phyloP scores from a whole-genome alignment of 2,329 filamentous ascomycete genomes.

The Tolypocladium amazonense region DNA sequence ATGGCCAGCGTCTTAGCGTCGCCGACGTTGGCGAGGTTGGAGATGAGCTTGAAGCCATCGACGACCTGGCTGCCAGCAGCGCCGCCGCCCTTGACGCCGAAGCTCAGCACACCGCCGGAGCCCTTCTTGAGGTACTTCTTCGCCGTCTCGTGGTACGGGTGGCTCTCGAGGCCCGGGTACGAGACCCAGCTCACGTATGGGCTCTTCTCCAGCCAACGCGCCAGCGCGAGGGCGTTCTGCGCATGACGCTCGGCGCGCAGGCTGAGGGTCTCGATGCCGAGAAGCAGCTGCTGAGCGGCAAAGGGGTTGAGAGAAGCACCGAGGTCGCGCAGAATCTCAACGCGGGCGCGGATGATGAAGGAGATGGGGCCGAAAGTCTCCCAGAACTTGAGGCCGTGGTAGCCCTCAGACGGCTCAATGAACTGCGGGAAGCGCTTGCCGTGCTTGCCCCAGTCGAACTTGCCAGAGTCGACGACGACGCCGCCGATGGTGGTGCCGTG shows the following conservation, averaged over 20 bases:
- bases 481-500: conserved; percentile 89
- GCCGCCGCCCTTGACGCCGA: conserved; percentile 84
- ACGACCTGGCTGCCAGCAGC: conserved; percentile 79
- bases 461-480: conserved; percentile 76
- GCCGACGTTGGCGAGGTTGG: conserved; percentile 91
- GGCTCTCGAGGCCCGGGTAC: conserved; percentile 79
- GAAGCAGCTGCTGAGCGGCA: conserved; percentile 79
- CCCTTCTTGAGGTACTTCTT: conserved; percentile 81
- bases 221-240: conserved; percentile 69
- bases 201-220: conserved; percentile 74
- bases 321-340: conserved; percentile 83
- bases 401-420: conserved; percentile 76
- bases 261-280: conserved; percentile 84
- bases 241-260: conserved; percentile 80
- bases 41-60: conserved; percentile 89
- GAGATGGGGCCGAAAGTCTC: conserved; percentile 78
- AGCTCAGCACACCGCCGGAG: conserved; percentile 83
- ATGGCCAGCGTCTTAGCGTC: conserved; percentile 93
- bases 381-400: conserved; percentile 90
- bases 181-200: conserved; percentile 85
- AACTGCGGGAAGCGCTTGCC: conserved; percentile 84
- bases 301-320: conserved; percentile 81
- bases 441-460: conserved; percentile 88
- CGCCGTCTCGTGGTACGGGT: conserved; percentile 67
- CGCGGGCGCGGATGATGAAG: conserved; percentile 76